These are phyloP conservation scores for Sugiyamaella neomexicana DNA, from an alignment of 1,139 yeast genomes.

Conservation along the genomic window DNA sequence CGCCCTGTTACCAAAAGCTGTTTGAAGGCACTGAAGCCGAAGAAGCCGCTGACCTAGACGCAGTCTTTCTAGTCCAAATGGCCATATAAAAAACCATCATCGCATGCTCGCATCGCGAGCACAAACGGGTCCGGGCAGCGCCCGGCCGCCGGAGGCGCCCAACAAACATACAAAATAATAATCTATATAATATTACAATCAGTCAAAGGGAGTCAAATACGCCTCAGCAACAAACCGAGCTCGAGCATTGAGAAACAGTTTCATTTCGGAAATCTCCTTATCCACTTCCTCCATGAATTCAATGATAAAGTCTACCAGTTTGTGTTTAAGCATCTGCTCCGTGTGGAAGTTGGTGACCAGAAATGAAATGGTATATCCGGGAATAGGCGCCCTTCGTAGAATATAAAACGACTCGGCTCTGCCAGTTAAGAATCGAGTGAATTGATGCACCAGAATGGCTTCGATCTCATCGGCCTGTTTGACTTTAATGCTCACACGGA, in stretches of 20 bases:
- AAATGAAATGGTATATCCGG: constrained; percentile 87
- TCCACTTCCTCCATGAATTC: constrained; percentile 99
- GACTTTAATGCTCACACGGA: constrained; percentile 82
- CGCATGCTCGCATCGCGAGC: constrained; percentile 1
- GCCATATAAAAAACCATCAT: no score
- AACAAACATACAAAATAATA: not conserved
- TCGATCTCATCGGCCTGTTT: constrained; percentile 98
- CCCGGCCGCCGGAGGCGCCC: constrained; percentile 15
- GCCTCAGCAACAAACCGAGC: constrained; percentile 98
- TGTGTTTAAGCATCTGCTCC: constrained; percentile 92
- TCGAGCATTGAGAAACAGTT: constrained; percentile 91
- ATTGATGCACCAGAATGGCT: constrained; percentile 87
- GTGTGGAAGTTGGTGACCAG: constrained; percentile 92
- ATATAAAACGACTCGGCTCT: constrained; percentile 95
- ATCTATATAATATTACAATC: not conserved
- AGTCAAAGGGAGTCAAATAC: constrained; percentile 54
- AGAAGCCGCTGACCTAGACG: constrained; percentile 42
- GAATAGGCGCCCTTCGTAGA: constrained; percentile 85
- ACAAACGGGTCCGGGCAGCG: constrained; percentile 5
- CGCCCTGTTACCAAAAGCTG: constrained; percentile 53
- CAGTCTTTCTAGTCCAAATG: constrained; percentile 2
- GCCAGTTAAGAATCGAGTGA: constrained; percentile 87
- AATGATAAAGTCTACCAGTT: constrained; percentile 91
- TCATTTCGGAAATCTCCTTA: constrained; percentile 98
- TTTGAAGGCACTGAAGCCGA: constrained; percentile 51